Conservation (phyloP, 352 stramenopile genomes). For the Pythium folliculosum region DNA sequence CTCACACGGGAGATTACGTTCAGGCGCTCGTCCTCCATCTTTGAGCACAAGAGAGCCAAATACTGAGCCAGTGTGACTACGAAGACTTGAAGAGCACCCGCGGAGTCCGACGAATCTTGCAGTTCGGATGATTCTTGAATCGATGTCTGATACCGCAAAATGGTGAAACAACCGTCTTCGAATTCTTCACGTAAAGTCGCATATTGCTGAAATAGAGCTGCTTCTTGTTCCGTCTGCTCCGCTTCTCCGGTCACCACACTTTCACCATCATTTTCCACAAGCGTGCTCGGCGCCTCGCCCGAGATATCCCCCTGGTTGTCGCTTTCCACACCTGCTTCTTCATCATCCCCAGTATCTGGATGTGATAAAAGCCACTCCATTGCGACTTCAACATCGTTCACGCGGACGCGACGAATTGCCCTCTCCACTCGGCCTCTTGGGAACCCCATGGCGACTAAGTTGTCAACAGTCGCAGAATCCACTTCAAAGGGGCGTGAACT, state of each 20-base stretch:
- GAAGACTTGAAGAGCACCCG: constrained; percentile 50
- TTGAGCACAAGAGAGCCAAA: constrained; percentile 56
- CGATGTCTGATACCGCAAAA: constrained; percentile 48
- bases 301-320: constrained; percentile 24
- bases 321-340: constrained; percentile 29
- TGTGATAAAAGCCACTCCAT: constrained; percentile 97
- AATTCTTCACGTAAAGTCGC: constrained; percentile 53
- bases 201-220: constrained; percentile 55
- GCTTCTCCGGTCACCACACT: constrained; percentile 1
- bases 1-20: constrained; percentile 58
- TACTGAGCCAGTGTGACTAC: constrained; percentile 70
- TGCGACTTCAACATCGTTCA: constrained; percentile 93
- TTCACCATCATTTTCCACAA: neutral
- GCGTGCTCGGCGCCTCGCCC: neutral
- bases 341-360: constrained; percentile 67
- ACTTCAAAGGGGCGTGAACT: constrained; percentile 73
- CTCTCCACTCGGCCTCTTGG: constrained; percentile 84
- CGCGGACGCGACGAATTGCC: constrained; percentile 86
- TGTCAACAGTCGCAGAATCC: constrained; percentile 90
- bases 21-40: constrained; percentile 57
- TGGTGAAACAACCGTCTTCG: constrained; percentile 65
- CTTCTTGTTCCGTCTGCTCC: constrained; percentile 45
- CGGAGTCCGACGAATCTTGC: neutral
- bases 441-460: constrained; percentile 96
- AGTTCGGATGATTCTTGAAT: neutral